Conservation (phyloP, 1,284 basidiomycete genomes). For the Rhodotorula sp. region DNA sequence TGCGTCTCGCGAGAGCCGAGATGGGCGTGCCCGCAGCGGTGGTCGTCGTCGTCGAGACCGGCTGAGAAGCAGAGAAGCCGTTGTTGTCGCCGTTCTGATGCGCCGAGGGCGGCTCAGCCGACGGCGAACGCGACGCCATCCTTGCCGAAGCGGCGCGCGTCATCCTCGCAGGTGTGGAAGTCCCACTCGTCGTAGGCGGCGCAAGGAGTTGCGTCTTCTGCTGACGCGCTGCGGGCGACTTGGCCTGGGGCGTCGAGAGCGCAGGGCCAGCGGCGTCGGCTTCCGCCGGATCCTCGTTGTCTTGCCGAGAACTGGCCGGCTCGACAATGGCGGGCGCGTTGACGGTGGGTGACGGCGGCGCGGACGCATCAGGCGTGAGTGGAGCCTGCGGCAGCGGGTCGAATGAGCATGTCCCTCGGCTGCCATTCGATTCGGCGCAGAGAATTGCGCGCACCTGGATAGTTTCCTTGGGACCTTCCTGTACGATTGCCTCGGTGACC, state of each 20-base stretch:
- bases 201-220: background rate
- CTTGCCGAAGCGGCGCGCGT: constrained; percentile 12
- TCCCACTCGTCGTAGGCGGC: background rate
- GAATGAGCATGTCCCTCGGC: too few species aligned
- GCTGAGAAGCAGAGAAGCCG: background rate
- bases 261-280: too few species aligned
- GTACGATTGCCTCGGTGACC: background rate
- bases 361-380: background rate
- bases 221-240: background rate
- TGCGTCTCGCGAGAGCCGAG: background rate
- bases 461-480: background rate
- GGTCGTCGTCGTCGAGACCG: background rate
- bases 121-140: constrained; percentile 9
- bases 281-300: background rate
- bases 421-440: background rate
- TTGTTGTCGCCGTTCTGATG: too few species aligned
- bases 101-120: background rate
- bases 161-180: background rate
- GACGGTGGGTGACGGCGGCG: background rate
- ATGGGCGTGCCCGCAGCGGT: background rate
- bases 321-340: constrained; percentile 14
- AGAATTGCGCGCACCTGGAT: background rate
- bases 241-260: background rate
- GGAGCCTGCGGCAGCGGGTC: background rate
- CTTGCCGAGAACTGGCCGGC: background rate